phyloP scores from a whole-genome alignment of 2,329 filamentous ascomycete species.

The Penicillium aurantiogriseum region DNA sequence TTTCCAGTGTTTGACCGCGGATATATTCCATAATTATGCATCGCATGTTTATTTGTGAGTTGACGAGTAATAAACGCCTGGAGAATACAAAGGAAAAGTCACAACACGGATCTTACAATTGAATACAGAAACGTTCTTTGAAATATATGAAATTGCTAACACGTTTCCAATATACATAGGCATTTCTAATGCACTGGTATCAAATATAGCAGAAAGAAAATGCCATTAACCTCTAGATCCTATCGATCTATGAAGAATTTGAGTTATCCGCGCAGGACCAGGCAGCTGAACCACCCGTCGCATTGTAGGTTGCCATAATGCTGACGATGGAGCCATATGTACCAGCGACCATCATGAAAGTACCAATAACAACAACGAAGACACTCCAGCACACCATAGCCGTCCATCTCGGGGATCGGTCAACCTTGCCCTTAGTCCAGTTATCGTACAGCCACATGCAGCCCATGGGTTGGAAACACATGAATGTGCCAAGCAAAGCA shows the following conservation, averaged over 20 bases:
- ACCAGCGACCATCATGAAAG: constrained; percentile 46
- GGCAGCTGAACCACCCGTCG: constrained; percentile 36
- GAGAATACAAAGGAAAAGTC: neutral
- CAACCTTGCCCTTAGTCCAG: constrained; percentile 27
- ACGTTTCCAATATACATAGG: neutral
- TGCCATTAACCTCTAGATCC: neutral
- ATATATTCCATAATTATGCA: too few species aligned
- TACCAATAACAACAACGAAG: constrained; percentile 40
- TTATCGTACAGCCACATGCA: constrained; percentile 46
- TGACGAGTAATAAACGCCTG: neutral
- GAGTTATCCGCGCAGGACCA: constrained; percentile 50
- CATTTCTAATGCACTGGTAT: neutral
- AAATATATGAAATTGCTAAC: neutral
- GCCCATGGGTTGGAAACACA: constrained; percentile 34
- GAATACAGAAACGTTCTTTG: neutral
- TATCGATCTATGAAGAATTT: neutral
- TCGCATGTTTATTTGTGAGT: too few species aligned
- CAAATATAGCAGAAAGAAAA: neutral
- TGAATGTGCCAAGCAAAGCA: constrained; percentile 20
- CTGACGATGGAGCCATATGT: constrained; percentile 47
- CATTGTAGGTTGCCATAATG: constrained; percentile 40
- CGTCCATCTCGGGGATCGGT: constrained; percentile 17
- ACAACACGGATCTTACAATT: neutral
- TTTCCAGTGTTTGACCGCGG: too few species aligned
- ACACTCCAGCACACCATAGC: constrained; percentile 21